Percentiles rank a stretch among this genome's conserved stretches.
Evolutionary conservation across 2,329 filamentous ascomycete genomes (phyloP).

Genomic region (Exophiala bonariae): DNA sequence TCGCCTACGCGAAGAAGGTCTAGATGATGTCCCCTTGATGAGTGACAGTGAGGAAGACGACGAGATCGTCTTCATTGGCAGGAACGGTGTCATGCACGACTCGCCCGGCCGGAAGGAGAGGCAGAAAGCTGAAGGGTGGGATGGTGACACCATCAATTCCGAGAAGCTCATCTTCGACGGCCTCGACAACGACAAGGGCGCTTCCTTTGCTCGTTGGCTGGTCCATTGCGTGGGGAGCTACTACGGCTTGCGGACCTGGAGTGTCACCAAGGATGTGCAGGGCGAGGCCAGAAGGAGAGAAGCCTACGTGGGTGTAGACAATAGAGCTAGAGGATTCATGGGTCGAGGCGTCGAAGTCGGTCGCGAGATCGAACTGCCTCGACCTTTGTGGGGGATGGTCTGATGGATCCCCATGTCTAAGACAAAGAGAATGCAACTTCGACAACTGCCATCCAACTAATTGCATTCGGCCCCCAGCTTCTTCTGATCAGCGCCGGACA

Average conservation of each 20-base stretch:
- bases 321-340: conserved; percentile 42
- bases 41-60: conserved; percentile 62
- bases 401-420: conserved; percentile 9
- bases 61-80: conserved; percentile 87
- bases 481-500: no score
- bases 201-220: conserved; percentile 89
- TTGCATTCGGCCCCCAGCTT: no score
- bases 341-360: conserved; percentile 26
- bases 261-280: conserved; percentile 47
- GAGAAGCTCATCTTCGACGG: conserved; percentile 78
- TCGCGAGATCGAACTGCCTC: conserved; percentile 30
- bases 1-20: conserved; percentile 45
- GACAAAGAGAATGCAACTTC: not conserved
- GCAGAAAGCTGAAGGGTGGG: conserved; percentile 43
- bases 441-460: no score
- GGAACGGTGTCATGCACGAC: conserved; percentile 65
- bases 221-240: conserved; percentile 90
- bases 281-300: conserved; percentile 43
- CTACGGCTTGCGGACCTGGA: conserved; percentile 84
- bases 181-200: conserved; percentile 70
- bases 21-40: conserved; percentile 43
- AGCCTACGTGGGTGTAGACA: conserved; percentile 73
- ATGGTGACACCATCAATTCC: conserved; percentile 44
- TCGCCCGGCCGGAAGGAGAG: conserved; percentile 54
- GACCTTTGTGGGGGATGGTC: conserved; percentile 36